Base-by-base conservation (phyloP, 139 green algal species). In the Chlamydomonas incerta region DNA sequence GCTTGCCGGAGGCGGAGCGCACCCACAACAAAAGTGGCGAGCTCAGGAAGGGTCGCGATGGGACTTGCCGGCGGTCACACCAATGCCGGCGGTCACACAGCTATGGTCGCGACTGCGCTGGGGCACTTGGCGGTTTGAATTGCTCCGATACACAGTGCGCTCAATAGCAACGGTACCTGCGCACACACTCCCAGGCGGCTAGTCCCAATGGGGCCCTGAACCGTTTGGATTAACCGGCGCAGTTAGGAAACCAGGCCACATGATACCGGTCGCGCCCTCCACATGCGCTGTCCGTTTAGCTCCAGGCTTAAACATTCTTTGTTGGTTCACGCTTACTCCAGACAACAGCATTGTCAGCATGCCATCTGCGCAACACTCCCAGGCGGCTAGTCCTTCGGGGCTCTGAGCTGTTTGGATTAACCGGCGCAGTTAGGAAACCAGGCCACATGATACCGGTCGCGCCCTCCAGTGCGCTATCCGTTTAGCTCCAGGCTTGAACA, bases 231-330 rank as follows among this genome's bases (percentile, higher is more conserved):
- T 85, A 71, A 85, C 5, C 21, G 24, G 63, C 17, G 76, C 76
- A 55, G 63, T 14, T 10, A 82, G 65, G 28, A 41, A 82, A 9
- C 33, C 62, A 18, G 33, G 74, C 74, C 74, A 72, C 17, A 63
- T 82, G 58, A 72, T 72, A 60, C 34, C 74, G 58, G 35, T 26
- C 10, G 35, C 35, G 21, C 29, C 52, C 28, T 29, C 15, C 35
- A 55, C 13, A 26, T 35, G 24, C 13, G 13, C 26, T 14, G n/a
- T n/a, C 37, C 37, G 62, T 41, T 73, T 60, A 83, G 76, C 76
- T 83, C 76, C 76, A 83, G 76, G 76, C 62, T 37, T 47, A 28
- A 17, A 83, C 76, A 83, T 68, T 34, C 62, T n/a, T n/a, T n/a
- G n/a, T n/a, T n/a, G n/a, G n/a, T n/a, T n/a, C n/a, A n/a, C n/a